Percentiles rank a stretch among this genome's conserved stretches.
These are phyloP conservation scores for Sporothrix pallida DNA, from an alignment of 2,329 filamentous ascomycete species.

Conservation along the genomic window DNA sequence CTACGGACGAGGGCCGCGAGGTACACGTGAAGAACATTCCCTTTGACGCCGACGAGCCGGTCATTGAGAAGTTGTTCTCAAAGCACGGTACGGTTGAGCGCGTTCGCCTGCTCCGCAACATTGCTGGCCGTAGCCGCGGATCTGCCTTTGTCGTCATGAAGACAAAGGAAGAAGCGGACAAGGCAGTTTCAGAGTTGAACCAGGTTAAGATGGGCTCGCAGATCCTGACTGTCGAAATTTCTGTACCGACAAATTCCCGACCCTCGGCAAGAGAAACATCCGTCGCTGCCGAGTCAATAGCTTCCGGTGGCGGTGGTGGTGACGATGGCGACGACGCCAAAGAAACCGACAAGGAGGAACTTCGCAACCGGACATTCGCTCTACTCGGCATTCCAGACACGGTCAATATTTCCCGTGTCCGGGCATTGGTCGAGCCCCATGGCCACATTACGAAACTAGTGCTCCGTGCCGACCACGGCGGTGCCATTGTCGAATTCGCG, in stretches of 20 bases:
- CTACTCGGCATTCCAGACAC: constrained; percentile 90
- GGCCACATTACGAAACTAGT: constrained; percentile 77
- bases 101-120: constrained; percentile 72
- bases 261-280: constrained; percentile 54
- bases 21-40: constrained; percentile 77
- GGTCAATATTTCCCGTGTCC: constrained; percentile 84
- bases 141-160: constrained; percentile 81
- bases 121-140: constrained; percentile 73
- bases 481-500: constrained; percentile 83
- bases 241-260: constrained; percentile 62
- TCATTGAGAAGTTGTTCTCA: constrained; percentile 72
- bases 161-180: constrained; percentile 70
- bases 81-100: constrained; percentile 77
- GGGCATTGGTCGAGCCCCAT: constrained; percentile 68
- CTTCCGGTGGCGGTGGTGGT: constrained; percentile 45
- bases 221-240: constrained; percentile 69
- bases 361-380: constrained; percentile 64
- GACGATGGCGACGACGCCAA: constrained; percentile 43
- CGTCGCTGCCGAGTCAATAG: constrained; percentile 43
- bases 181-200: constrained; percentile 71
- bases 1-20: constrained; percentile 86
- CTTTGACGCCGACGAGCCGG: constrained; percentile 65
- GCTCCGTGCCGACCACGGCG: constrained; percentile 79
- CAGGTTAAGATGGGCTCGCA: constrained; percentile 71
- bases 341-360: constrained; percentile 36